phyloP scores from a whole-genome alignment of 306 rosid species.

The Trifolium repens region DNA sequence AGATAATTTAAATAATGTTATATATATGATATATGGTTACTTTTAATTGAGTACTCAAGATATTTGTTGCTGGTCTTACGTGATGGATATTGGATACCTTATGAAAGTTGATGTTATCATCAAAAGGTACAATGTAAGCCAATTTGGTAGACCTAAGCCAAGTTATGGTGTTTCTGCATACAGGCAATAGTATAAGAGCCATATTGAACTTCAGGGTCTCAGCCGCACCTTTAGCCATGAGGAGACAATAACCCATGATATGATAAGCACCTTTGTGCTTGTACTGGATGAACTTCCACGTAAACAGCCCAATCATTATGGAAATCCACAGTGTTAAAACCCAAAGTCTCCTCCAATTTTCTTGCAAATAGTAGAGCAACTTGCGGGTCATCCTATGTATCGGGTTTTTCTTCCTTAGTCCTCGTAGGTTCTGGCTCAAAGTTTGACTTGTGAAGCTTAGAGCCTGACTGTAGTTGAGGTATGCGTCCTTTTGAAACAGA shows the following conservation, averaged over 20 bases:
- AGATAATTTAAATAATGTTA: no score
- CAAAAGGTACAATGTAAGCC: slow-evolving; percentile 72
- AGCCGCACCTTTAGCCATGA: slow-evolving; percentile 85
- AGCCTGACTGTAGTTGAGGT: slow-evolving; percentile 94
- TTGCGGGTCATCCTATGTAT: slow-evolving; percentile 72
- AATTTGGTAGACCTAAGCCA: slow-evolving; percentile 87
- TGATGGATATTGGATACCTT: slow-evolving; percentile 70
- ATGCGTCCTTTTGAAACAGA: slow-evolving; percentile 90
- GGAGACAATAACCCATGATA: slow-evolving; percentile 90
- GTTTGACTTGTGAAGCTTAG: slow-evolving; percentile 98
- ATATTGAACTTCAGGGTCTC: slow-evolving; percentile 97
- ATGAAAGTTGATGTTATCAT: slow-evolving; percentile 98
- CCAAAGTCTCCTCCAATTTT: slow-evolving; percentile 94
- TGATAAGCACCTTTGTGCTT: slow-evolving; percentile 58
- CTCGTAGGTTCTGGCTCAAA: slow-evolving; percentile 94
- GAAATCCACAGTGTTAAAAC: slow-evolving; percentile 70
- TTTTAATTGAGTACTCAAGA: background rate
- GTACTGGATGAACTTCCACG: slow-evolving; percentile 87
- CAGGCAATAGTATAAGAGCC: slow-evolving; percentile 90
- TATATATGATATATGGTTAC: background rate
- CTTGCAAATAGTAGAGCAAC: slow-evolving; percentile 78
- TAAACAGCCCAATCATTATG: slow-evolving; percentile 79
- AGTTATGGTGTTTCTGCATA: slow-evolving; percentile 93
- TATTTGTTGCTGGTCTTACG: no score
- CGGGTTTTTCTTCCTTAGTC: slow-evolving; percentile 70